Evolutionary conservation across 352 stramenopile species (phyloP), one percentile per base, ranked within the genome.

Genomic region (Globisporangium viniferum): DNA sequence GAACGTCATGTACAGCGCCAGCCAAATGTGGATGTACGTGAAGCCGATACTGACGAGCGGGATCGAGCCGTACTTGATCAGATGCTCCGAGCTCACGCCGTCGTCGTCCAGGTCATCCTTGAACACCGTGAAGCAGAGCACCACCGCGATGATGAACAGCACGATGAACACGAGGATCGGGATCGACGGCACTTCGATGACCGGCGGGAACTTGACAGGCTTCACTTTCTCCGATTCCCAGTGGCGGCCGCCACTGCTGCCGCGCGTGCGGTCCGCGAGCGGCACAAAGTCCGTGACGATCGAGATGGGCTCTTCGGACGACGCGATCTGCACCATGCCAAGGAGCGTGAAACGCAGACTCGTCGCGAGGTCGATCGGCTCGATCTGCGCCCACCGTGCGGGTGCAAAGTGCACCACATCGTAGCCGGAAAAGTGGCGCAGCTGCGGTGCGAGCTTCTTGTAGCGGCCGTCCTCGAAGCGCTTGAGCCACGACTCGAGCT

Each of bases 1-100:
- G 77, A 99, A 99, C 39, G 98, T 99, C 91, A 98, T 98, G 81
- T 95, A 99, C 2, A 99, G 78, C 41, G 97, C 97, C 64, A 98
- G 74, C 81, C 96, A 97, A 79, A 98, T 99, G 74, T 98, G 97
- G 48, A 97, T 74, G 68, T 98, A 99, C 48, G 94, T 98, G 67
- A 98, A 97, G 15, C 86, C 76, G 35, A 97, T 89, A 39, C 87
- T 94, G 20, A 97, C 92, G 56, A 92, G 69, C 5, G 88, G 89
- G 64, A 97, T 96, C 5, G 85, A 93, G 33, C 83, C 87, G 68
- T 91, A 94, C 68, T 90, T 91, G 60, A 95, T 67, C 29, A 97
- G 58, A 67, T 84, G 73, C 59, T 82, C 62, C 12, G 86, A 90
- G 57, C 81, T 76, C 48, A 93, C 89, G 12, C 77, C 79, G 20